Base-by-base conservation (phyloP, 75 land plant genomes). In the Adiantum capillusveneris region DNA sequence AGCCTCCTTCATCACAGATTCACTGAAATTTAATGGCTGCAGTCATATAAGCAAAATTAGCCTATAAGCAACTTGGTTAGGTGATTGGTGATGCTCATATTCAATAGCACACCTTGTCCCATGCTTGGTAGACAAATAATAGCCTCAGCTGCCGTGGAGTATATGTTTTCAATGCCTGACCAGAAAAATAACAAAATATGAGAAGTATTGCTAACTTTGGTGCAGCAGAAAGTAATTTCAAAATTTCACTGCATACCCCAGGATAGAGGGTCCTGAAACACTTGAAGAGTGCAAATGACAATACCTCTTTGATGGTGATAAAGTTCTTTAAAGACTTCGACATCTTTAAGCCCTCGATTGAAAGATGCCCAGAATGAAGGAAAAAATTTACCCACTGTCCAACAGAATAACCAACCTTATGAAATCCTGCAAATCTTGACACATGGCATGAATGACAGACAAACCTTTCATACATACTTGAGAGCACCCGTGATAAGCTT, bases 301-400 rank as follows among this genome's bases (percentile, higher is more conserved):
- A 34, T 36, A 75, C 78, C 75, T 76, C 68, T 62, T 60, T 71
- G 52, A 76, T 76, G 17, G 75, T 65, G 18, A 71, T 62, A 31
- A 76, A 71, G 53, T 76, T 76, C 50, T 76, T 76, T 39, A 76
- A 44, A 1, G 79, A 76, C 70, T 76, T 76, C 27, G 75, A 76
- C 79, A 76, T 76, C 53, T 76, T 76, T n/a, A 76, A 43, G 60
- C 75, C 79, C 31, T 76, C 76, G 0, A 76, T 71, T 13, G 79
- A 65, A 42, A 76, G 67, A 61, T 76, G 79, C 11, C 75, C 79
- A 53, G 68, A 71, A 60, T 76, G 79, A 34, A 71, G 58, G 29
- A 76, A 76, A 27, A 73, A 76, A 37, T 71, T 65, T 27, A 76
- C 79, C 79, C 75, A 76, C 75, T 76, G 75, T 58, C 27, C 3